Evolutionary conservation across 192 early-diverging fungal species (phyloP), one percentile per base, ranked within the genome.

Genomic region (Coemansia sp.): DNA sequence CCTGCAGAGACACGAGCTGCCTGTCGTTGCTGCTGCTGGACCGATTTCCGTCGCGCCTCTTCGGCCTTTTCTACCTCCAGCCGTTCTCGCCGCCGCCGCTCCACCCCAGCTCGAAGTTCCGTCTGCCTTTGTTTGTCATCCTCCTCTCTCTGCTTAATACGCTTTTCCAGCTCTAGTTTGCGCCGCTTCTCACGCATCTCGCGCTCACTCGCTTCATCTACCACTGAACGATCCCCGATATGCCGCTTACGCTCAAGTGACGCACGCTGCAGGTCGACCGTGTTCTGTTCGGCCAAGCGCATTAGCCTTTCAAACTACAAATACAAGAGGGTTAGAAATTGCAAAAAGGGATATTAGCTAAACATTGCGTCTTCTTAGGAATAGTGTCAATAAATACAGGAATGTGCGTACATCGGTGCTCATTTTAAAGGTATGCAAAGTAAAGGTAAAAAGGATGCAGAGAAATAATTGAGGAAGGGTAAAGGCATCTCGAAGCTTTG

Each of bases 221-320:
- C 37, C 17, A 30, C 50, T 0, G 62, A 13, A 4, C 19, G 52
- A n/a, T 33, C 17, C 38, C 63, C 60, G 21, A 28, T 37, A 1
- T 66, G 64, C 16, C 72, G 76, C 64, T 78, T 76, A n/a, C 69
- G 69, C 37, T 70, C 67, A 28, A 65, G 40, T 17, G 75, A 46
- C 17, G 47, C 59, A 11, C 69, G 80, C 75, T 82, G 70, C 21
- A 82, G 73, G 57, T 73, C 80, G n/a, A 63, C 47, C 4, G 74
- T 82, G 57, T 76, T 82, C 53, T 76, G 75, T 49, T 82, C 80
- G 6, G 80, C 80, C 58, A 82, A 59, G 47, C 75, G 75, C 80
- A 82, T 64, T 23, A 82, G 80, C 71, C 44, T 62, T 11, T 82
- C 80, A 71, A 82, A 82, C 74, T 82, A 80, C 61, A 67, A 17